Base-by-base conservation (phyloP, 805 yeast species). In the Pichia phayaonensis region DNA sequence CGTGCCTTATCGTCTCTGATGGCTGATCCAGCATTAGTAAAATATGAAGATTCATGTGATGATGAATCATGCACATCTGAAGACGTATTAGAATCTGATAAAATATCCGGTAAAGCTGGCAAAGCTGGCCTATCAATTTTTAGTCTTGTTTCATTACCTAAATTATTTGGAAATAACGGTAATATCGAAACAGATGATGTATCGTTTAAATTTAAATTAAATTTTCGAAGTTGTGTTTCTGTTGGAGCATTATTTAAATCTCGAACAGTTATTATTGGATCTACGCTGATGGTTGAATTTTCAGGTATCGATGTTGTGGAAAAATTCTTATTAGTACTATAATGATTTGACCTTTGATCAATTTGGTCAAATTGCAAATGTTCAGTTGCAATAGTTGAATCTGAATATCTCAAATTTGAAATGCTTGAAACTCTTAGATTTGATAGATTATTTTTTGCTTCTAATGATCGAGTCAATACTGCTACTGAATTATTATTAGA, bases 181-280 rank as follows among this genome's bases (percentile, higher is more conserved):
- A 46, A 21, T 6, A 48, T 11, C 4, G 53, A 50, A 6, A 31
- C 22, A 1, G 53, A 20, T 4, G 53, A 50, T 38, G 44, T 24
- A 16, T 50, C 46, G 20, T 29, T 43, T 10, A 50, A 20, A 20
- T 38, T 43, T 18, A 50, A 16, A 31, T 42, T 45, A 15, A 50
- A 46, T 13, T 45, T 23, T 22, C 20, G 39, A 13, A 44, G 15
- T n/a, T 31, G 23, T 21, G 44, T 26, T 29, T 48, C 51, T 12
- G 21, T n/a, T 16, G 48, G 36, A 16, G 13, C 21, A 34, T 46
- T 29, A n/a, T 36, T 39, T 8, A 50, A 26, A 34, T 43, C 40
- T 8, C 39, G 29, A 8, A 50, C 22, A 8, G 53, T 50, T n/a
- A 50, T 23, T 23, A 46, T 31, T 10, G 53, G 47, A 23, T 40